Evolutionary conservation across 345 rosid species (phyloP).

Genomic region (Eucalyptus urophylla): DNA sequence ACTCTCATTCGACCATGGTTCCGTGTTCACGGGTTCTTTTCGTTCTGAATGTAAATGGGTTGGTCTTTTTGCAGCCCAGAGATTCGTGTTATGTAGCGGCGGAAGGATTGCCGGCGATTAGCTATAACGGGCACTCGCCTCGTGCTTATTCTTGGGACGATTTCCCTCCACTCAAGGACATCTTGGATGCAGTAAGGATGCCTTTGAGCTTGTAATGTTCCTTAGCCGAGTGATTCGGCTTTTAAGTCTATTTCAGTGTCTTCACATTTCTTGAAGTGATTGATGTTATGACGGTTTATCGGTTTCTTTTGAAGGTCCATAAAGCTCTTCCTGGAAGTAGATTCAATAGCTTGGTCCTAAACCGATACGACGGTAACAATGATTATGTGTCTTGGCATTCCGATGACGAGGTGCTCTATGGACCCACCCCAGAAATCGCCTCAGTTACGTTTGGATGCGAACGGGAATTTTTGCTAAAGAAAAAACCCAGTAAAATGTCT

Average conservation of each 20-base stretch:
- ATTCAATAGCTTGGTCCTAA: conserved; percentile 80
- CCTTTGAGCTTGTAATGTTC: background rate
- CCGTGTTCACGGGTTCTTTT: background rate
- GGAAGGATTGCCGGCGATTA: conserved; percentile 40
- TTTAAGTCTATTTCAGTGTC: background rate
- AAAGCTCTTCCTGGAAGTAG: conserved; percentile 62
- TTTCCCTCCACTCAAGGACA: conserved; percentile 70
- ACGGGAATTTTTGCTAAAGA: background rate
- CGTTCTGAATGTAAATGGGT: background rate
- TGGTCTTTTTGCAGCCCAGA: conserved; percentile 41
- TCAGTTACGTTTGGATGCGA: conserved; percentile 40
- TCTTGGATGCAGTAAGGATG: conserved; percentile 44
- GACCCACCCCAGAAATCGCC: conserved; percentile 63
- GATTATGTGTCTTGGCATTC: conserved; percentile 91
- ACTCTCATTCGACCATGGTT: background rate
- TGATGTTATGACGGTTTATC: background rate
- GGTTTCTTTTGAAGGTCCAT: conserved; percentile 36
- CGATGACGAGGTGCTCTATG: conserved; percentile 75
- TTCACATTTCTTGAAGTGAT: background rate
- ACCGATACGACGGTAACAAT: conserved; percentile 61
- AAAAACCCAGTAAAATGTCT: no score
- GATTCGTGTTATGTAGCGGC: conserved; percentile 77
- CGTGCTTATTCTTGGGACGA: conserved; percentile 71
- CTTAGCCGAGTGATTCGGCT: background rate
- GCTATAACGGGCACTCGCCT: conserved; percentile 69